Conservation (phyloP, 495 filamentous ascomycete species). For the Aspergillus wentii region DNA sequence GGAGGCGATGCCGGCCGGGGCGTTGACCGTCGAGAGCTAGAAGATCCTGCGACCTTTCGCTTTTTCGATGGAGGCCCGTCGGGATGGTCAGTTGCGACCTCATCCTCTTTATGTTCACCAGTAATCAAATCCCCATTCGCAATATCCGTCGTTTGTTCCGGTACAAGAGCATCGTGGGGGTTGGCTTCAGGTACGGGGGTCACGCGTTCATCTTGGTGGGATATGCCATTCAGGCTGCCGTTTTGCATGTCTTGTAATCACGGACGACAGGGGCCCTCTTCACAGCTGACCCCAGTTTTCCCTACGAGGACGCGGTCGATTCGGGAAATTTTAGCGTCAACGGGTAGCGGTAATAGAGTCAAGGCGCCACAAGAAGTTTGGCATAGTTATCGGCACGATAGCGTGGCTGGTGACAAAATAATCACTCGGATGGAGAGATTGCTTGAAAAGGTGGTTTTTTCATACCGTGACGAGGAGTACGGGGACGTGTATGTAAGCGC, state of each 20-base stretch:
- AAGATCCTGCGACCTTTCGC: constrained; percentile 58
- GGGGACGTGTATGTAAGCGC: constrained; percentile 28
- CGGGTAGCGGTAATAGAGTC: constrained; percentile 47
- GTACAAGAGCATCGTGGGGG: constrained; percentile 18
- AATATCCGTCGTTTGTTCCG: constrained; percentile 23
- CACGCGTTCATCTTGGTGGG: constrained; percentile 41
- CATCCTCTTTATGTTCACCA: constrained; percentile 27
- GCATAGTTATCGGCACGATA: constrained; percentile 49
- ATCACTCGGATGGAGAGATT: constrained; percentile 26
- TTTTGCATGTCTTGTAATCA: constrained; percentile 55
- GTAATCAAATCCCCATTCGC: constrained; percentile 21
- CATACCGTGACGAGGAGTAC: constrained; percentile 21
- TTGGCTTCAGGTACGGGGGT: constrained; percentile 28
- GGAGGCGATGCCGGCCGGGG: constrained; percentile 69
- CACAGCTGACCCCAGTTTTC: constrained; percentile 58
- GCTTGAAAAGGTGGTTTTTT: constrained; percentile 44
- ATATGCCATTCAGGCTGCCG: constrained; percentile 45
- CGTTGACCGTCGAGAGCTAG: constrained; percentile 39
- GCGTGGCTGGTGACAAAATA: constrained; percentile 36
- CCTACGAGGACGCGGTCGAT: constrained; percentile 61
- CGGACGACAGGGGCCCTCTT: constrained; percentile 45
- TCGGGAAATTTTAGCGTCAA: constrained; percentile 59
- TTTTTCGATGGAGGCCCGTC: constrained; percentile 64
- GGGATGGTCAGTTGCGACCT: constrained; percentile 28
- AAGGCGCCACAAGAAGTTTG: constrained; percentile 55